phyloP scores from a whole-genome alignment of 2,329 filamentous ascomycete species.

The Talaromyces marneffei region DNA sequence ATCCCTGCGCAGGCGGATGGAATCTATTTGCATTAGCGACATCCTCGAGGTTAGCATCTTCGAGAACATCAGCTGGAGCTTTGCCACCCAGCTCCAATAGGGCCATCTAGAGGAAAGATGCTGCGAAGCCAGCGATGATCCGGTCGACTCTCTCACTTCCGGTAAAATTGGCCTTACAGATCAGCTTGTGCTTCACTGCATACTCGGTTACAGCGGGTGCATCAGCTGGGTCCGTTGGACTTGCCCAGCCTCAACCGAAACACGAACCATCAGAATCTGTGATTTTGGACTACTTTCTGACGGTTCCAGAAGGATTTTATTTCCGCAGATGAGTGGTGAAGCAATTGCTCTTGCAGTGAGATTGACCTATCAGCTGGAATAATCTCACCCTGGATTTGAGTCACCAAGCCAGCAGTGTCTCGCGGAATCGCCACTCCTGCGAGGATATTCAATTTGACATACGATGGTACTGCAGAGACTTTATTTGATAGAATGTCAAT shows the following conservation, averaged over 20 bases:
- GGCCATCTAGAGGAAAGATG: conserved; percentile 39
- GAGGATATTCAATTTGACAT: background rate
- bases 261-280: conserved; percentile 27
- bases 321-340: conserved; percentile 18
- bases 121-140: conserved; percentile 35
- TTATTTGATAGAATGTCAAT: background rate
- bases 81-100: conserved; percentile 48
- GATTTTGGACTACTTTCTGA: conserved; percentile 30
- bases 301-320: conserved; percentile 21
- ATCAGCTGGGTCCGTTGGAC: conserved; percentile 26
- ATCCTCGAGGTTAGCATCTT: conserved; percentile 42
- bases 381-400: conserved; percentile 19
- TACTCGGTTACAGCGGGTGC: conserved; percentile 31
- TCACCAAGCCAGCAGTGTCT: background rate
- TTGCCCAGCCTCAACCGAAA: conserved; percentile 39
- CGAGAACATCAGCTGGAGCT: conserved; percentile 38
- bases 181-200: conserved; percentile 34
- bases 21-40: conserved; percentile 39
- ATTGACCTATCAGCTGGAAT: conserved; percentile 24
- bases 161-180: conserved; percentile 43
- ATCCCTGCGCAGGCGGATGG: background rate
- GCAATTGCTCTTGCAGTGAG: conserved; percentile 20
- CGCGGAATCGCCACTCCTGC: background rate
- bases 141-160: conserved; percentile 39
- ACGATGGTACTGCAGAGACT: background rate